Base-by-base conservation (phyloP, 495 filamentous ascomycete species). In the Zalerion maritima region DNA sequence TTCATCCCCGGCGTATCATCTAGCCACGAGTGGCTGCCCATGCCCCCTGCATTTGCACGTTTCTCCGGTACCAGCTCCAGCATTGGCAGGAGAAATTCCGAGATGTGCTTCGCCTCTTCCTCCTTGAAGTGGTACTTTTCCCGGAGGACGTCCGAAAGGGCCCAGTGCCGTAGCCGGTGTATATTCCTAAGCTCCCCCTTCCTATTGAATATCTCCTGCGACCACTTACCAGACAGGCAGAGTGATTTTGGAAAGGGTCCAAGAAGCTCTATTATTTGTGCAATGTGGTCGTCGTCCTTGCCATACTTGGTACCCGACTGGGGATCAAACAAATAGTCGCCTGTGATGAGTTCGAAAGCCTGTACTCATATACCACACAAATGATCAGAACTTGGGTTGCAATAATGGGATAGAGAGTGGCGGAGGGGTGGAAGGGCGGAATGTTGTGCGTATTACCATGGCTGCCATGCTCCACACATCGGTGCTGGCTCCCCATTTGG, bases 381-480 rank as follows among this genome's bases (percentile, higher is more conserved):
- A 16, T 31, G 30, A n/a, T 21, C 3, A 16, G 24, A 16, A 33
- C 21, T 10, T 4, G 19, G 6, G 18, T 13, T 16, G 10, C 6
- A 15, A 11, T 44, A 26, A 31, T 24, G 31, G 10, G 18, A n/a
- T 6, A 12, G 13, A 19, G 16, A 14, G 30, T 32, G 7, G 23
- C 25, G 24, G 32, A 32, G 22, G 15, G 14, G 4, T 15, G 8
- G 13, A 12, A 11, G 19, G 6, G 21, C 21, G 27, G 14, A 22
- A 24, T 14, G 8, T n/a, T 24, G 20, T 18, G 13, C 26, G 12
- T 29, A 68, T 30, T 63, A 96, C 91, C 89, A 99, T 99, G 41
- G 80, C 80, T 14, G 91, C 83, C 89, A 99, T 99, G 56, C 91
- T 96, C 89, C 89, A 99, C 11, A 99, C 78, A 50, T 99, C 89